Evolutionary conservation across 2,329 filamentous ascomycete species (phyloP), one percentile per base, ranked within the genome.

Genomic region (Fusarium sp.): DNA sequence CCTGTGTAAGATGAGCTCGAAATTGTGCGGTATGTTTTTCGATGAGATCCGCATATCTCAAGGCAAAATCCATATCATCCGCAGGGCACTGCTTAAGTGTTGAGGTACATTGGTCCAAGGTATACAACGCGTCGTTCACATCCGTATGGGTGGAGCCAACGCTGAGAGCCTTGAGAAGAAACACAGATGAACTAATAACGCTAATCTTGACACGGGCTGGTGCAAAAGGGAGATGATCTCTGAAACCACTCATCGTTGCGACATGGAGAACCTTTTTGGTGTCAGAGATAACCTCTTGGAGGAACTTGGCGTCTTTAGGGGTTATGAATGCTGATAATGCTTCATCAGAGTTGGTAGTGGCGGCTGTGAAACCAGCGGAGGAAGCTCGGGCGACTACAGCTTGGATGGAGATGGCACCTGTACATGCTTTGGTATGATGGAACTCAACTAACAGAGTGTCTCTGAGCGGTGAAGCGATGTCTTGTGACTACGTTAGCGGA

Each of bases 21-120:
- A 76, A 76, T 20, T 72, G 73, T 24, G 68, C 55, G 0, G 68
- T 67, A 42, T 78, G 76, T 28, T 72, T 76, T 26, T 76, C 76
- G 14, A 77, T 65, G 14, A 78, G 66, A 17, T 75, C 55, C 1
- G 74, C 76, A 38, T 78, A 78, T 42, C 75, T 63, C 35, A 78
- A 45, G 0, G 75, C 65, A 58, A 78, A 78, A 18, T 78, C 76
- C 76, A 78, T 77, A 8, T 78, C 76, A 35, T 78, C 76, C 5
- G 70, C 63, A 1, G 74, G 69, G 0, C 60, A 74, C 1, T 45
- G 58, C 18, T 66, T 71, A 1, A 78, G 67, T 1, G 68, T 66
- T 4, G 50, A 51, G 1, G 65, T 77, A n/a, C 74, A 77, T 28
- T 67, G 68, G 12, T 77, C 72, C 15, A 77, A 28, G 2, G 65